A percentile compares a stretch with the other conserved stretches of the same genome.
These are phyloP conservation scores for Lophiotrema nucula DNA, from an alignment of 495 filamentous ascomycete species.

Conservation along the genomic window DNA sequence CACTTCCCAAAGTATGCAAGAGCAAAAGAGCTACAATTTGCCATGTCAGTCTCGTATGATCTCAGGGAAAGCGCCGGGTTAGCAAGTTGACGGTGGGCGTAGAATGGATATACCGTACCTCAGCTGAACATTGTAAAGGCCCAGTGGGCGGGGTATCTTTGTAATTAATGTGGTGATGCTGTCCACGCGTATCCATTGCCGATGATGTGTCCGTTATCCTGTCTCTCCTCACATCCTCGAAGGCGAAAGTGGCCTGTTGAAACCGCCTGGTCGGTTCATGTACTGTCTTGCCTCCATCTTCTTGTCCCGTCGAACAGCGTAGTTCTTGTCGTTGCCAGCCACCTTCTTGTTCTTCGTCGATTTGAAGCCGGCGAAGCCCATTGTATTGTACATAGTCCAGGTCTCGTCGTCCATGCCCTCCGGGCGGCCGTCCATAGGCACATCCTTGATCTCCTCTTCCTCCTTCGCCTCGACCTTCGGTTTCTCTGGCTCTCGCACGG, in stretches of 20 bases:
- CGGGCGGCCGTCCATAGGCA: conserved; percentile 37
- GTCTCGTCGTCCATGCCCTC: conserved; percentile 56
- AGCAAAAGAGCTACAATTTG: too few species aligned
- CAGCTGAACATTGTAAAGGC: too few species aligned
- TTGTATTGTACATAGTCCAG: conserved; percentile 74
- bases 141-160: too few species aligned
- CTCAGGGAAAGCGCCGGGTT: too few species aligned
- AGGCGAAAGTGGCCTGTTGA: conserved; percentile 87
- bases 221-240: not conserved
- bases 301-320: conserved; percentile 87
- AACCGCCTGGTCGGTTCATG: conserved; percentile 96
- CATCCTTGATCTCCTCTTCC: conserved; percentile 39
- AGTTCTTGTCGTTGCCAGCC: conserved; percentile 77
- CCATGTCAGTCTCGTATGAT: too few species aligned
- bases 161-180: too few species aligned
- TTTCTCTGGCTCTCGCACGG: not conserved
- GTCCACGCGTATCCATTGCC: too few species aligned
- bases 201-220: too few species aligned
- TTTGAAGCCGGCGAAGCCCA: conserved; percentile 86
- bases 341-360: conserved; percentile 91
- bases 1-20: too few species aligned
- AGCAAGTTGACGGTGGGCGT: too few species aligned
- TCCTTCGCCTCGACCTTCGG: conserved; percentile 38
- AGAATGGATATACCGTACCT: too few species aligned
- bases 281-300: conserved; percentile 95